Evolutionary conservation across 2,329 filamentous ascomycete species (phyloP), one percentile per base, ranked within the genome.

Genomic region (Cladosporium oxysporum): DNA sequence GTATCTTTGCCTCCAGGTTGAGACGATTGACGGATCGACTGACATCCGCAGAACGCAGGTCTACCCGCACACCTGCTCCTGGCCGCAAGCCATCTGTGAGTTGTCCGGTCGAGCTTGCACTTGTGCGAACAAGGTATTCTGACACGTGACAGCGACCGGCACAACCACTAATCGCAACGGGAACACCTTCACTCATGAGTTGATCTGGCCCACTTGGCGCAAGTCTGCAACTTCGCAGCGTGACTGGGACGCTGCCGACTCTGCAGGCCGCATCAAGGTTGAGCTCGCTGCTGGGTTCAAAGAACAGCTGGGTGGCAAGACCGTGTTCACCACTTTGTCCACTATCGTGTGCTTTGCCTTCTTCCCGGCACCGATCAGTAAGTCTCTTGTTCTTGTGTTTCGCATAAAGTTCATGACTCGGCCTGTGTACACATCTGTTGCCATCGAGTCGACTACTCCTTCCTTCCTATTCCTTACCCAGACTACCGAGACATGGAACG

Each of bases 281-380:
- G 77, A 93, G 63, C 85, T 96, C 66, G 88, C 90, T 58, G 91
- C 94, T 74, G 89, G 91, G 0, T 88, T 92, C 66, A 69, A 72
- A 47, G 65, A 66, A 23, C 21, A 66, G 26, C 66, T 67, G 41
- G 68, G 70, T 33, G 72, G 72, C 6, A 70, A 72, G 8, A 28
- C 71, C 1, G 70, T 73, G 10, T 87, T 91, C 69, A 88, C 91
- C 71, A 82, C 87, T 49, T 81, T 91, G 68, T 90, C 89, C 73
- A 91, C 93, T 72, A 78, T 92, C 53, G 85, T 93, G 28, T 85
- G 86, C 16, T 95, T 96, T 77, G 89, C 92, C 0, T 96, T 96
- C 72, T 91, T 95, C 73, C 91, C 95, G 80, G 92, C 91, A 37
- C 92, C 92, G 0, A 79, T 91, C 64, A 84, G 92, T 94, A 80